Evolutionary conservation across 352 stramenopile species (phyloP).

Genomic region (Thalassiosira mediterranea): DNA sequence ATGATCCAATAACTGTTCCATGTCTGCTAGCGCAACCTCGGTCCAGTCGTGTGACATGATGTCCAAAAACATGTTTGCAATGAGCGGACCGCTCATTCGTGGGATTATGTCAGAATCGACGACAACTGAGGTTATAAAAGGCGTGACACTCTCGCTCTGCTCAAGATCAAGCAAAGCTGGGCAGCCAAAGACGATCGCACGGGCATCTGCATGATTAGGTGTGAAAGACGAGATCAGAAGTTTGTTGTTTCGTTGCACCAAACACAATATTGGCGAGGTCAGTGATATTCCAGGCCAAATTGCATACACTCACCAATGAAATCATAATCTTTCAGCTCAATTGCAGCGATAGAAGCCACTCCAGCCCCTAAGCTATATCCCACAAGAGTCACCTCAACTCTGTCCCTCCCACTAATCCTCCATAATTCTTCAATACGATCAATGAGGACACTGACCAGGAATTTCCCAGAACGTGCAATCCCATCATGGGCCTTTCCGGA

Average conservation of each 20-base stretch:
- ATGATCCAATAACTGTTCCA: slow-evolving; percentile 12
- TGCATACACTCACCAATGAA: slow-evolving; percentile 15
- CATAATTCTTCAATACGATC: slow-evolving; percentile 22
- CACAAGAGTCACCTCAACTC: slow-evolving; percentile 41
- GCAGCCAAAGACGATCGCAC: slow-evolving; percentile 42
- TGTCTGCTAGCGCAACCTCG: slow-evolving; percentile 23
- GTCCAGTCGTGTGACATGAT: slow-evolving; percentile 49
- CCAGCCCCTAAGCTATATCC: slow-evolving; percentile 41
- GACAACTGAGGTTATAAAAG: slow-evolving; percentile 40
- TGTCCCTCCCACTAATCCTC: slow-evolving; percentile 8
- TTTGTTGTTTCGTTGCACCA: too few relatives aligned
- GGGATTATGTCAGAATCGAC: slow-evolving; percentile 44
- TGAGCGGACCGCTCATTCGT: slow-evolving; percentile 24
- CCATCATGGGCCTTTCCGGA: slow-evolving; percentile 32
- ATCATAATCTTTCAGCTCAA: slow-evolving; percentile 45
- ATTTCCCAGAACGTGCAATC: slow-evolving; percentile 23
- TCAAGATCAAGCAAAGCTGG: slow-evolving; percentile 32
- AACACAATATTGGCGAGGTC: too few relatives aligned
- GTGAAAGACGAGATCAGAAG: slow-evolving; percentile 3
- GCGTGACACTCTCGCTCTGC: slow-evolving; percentile 7
- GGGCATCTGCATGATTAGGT: slow-evolving; percentile 16
- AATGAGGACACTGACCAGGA: slow-evolving; percentile 28
- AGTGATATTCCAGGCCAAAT: slow-evolving; percentile 1
- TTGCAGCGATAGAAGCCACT: slow-evolving; percentile 38
- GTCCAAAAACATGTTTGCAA: slow-evolving; percentile 41